Base-by-base conservation (phyloP, 2,329 filamentous ascomycete species). In the Colletotrichum theobromicola region DNA sequence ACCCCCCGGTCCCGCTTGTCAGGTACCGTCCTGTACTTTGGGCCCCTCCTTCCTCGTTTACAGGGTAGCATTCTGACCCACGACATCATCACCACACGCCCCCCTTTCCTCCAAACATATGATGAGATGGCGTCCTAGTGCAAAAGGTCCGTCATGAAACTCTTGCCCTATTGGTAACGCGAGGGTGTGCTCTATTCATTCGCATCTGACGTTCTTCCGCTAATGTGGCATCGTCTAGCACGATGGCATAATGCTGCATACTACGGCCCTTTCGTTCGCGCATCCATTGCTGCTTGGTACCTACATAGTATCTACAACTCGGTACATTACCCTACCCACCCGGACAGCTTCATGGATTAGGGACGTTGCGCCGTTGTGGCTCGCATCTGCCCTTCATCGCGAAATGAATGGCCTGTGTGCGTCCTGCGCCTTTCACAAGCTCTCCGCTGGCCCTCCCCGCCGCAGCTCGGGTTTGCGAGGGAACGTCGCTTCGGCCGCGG, bases 391-490 rank as follows among this genome's bases (percentile, higher is more conserved):
- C 57, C 62, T 63, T 72, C 57, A 37, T 37, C 63, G 62, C 46
- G 63, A 50, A 28, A 67, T 66, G 42, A 66, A 61, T 68, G 62
- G 46, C 72, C 57, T 42, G 55, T 50, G 42, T 50, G 50, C 21
- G 57, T 61, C 30, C 26, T 35, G 63, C 34, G 68, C 10, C 72
- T 65, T 67, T 72, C 68, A 67, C 42, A 67, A 71, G 55, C 62
- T 21, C 30, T 28, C 64, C 32, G 61, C 30, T 57, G 61, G 53
- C 18, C 42, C 55, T 66, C 55, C 72, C 50, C 68, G 63, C 61
- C 50, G 46, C 35, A 66, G 67, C 72, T 75, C 72, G 72, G 42
- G 72, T 72, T 28, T 75, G 55, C 72, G 72, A 72, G 72, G 55
- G 15, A 50, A 18, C 24, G 26, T 46, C 28, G 68, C 72, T 50